phyloP scores from a whole-genome alignment of 176 grass and related monocot species.

The Ampelocalamus luodianensis region DNA sequence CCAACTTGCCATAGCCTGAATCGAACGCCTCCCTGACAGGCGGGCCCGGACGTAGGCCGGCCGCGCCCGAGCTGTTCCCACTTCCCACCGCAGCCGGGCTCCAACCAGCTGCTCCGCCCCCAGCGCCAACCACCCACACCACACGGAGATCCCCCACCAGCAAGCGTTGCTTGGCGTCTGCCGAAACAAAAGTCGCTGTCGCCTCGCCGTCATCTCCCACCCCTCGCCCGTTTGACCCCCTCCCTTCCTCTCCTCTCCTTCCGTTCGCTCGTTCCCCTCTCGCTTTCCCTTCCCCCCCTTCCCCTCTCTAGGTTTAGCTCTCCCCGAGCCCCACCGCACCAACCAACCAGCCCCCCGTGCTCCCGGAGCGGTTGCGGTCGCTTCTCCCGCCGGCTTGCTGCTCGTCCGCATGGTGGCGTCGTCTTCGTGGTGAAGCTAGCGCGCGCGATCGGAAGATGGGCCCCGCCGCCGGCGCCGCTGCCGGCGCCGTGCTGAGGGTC shows the following conservation, averaged over 20 bases:
- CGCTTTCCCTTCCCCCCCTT: neutral
- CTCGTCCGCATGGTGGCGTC: conserved; percentile 39
- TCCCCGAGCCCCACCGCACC: neutral
- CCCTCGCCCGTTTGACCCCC: conserved; percentile 37
- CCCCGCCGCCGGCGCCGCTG: neutral
- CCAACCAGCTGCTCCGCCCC: neutral
- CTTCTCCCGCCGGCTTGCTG: conserved; percentile 1
- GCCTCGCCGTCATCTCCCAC: conserved; percentile 31
- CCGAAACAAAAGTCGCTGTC: conserved; percentile 51
- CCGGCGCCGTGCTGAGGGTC: conserved; percentile 39
- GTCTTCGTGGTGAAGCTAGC: conserved; percentile 25
- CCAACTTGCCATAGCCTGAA: neutral
- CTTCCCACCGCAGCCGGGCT: neutral
- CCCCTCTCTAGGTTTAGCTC: conserved; percentile 35
- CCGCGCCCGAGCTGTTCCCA: too few relatives aligned
- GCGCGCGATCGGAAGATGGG: conserved; percentile 37
- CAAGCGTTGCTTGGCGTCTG: conserved; percentile 43
- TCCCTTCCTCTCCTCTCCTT: neutral
- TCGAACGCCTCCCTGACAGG: neutral
- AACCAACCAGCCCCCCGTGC: neutral
- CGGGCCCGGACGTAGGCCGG: neutral
- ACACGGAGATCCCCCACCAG: conserved; percentile 33
- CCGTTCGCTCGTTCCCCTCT: conserved; percentile 12
- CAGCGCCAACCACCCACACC: conserved; percentile 23
- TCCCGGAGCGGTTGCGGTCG: conserved; percentile 20